Conservation (phyloP, 2,329 filamentous ascomycete genomes). For the Fusarium sp. region DNA sequence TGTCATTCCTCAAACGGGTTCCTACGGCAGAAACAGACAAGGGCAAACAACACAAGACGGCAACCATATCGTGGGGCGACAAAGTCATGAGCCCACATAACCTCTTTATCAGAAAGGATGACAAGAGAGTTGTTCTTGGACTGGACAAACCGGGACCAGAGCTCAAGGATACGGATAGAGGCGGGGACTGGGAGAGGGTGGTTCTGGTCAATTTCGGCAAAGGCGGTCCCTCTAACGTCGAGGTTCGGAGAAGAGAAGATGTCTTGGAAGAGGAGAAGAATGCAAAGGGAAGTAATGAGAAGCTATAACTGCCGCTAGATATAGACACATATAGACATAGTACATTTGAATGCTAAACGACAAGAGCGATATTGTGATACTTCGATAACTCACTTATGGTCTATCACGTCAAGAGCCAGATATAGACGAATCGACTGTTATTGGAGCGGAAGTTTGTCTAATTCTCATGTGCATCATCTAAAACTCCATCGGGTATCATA, state of each 20-base stretch:
- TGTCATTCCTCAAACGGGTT: conserved; percentile 65
- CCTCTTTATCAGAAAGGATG: conserved; percentile 61
- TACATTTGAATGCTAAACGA: too few relatives aligned
- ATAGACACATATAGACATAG: not conserved
- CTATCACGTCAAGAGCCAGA: not conserved
- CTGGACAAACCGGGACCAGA: conserved; percentile 73
- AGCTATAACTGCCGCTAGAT: conserved; percentile 41
- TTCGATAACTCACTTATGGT: too few relatives aligned
- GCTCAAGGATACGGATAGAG: conserved; percentile 62
- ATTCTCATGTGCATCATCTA: conserved; percentile 20
- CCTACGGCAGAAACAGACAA: conserved; percentile 61
- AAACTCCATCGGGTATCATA: conserved; percentile 47
- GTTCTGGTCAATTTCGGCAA: conserved; percentile 70
- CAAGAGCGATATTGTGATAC: too few relatives aligned
- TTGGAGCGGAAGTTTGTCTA: conserved; percentile 37
- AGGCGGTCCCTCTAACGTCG: conserved; percentile 67
- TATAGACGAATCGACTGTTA: not conserved
- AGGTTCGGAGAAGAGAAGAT: conserved; percentile 67
- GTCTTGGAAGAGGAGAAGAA: conserved; percentile 63
- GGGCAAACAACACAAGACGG: conserved; percentile 59
- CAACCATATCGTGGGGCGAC: conserved; percentile 69
- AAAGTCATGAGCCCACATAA: conserved; percentile 73
- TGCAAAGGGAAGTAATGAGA: conserved; percentile 44
- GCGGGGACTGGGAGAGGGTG: conserved; percentile 73
- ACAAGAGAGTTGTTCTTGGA: conserved; percentile 67